Evolutionary conservation across 805 yeast genomes (phyloP).

Genomic region (Saccharomycopsis fodiens): DNA sequence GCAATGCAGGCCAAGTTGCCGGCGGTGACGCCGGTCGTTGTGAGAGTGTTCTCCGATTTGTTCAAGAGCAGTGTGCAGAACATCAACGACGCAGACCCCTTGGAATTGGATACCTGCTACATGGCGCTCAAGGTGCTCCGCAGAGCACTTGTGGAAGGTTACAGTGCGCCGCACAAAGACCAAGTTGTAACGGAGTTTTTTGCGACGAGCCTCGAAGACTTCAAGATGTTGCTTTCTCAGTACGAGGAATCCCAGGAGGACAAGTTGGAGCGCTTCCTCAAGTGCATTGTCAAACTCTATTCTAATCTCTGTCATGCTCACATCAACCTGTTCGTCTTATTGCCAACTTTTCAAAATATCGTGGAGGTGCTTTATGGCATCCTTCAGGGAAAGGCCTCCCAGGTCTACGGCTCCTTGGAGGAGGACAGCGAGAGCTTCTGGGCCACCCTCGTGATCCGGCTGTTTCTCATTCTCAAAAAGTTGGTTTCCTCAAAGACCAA

Average conservation of each 20-base stretch:
- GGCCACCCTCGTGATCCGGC: conserved; percentile 65
- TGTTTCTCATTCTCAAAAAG: conserved; percentile 56
- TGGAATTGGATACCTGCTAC: conserved; percentile 66
- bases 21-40: conserved; percentile 48
- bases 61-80: conserved; percentile 57
- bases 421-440: conserved; percentile 56
- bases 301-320: conserved; percentile 48
- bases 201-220: conserved; percentile 46
- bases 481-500: conserved; percentile 55
- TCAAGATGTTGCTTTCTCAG: conserved; percentile 45
- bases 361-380: conserved; percentile 53
- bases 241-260: conserved; percentile 33
- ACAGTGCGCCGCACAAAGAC: conserved; percentile 58
- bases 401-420: conserved; percentile 46
- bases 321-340: conserved; percentile 62
- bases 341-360: conserved; percentile 57
- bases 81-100: conserved; percentile 23
- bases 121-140: conserved; percentile 67
- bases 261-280: conserved; percentile 60
- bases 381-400: conserved; percentile 56
- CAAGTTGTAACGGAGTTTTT: conserved; percentile 54
- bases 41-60: conserved; percentile 49
- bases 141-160: conserved; percentile 69
- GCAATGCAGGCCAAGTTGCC: conserved; percentile 72
- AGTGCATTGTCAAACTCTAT: conserved; percentile 70